Percentiles rank a stretch among this genome's conserved stretches.
phyloP scores from a whole-genome alignment of 2,329 filamentous ascomycete genomes.

The Penicillium thymicola region DNA sequence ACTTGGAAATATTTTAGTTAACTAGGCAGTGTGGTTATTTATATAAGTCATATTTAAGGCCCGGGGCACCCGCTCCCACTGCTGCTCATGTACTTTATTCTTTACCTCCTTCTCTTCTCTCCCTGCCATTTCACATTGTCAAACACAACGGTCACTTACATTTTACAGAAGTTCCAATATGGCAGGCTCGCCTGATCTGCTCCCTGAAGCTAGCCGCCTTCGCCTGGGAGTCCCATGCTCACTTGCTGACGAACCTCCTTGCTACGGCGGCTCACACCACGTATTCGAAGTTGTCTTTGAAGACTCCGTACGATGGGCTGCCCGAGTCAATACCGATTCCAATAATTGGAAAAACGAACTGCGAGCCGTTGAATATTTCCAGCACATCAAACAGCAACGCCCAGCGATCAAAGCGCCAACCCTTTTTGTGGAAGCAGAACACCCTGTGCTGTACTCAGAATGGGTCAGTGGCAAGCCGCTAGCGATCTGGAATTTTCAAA shows the following conservation, averaged over 20 bases:
- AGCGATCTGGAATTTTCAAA: slow-evolving; percentile 1
- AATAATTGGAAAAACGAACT: slow-evolving; percentile 6
- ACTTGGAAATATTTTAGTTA: too few species aligned
- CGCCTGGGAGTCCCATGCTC: slow-evolving; percentile 5
- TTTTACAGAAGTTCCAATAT: too few species aligned
- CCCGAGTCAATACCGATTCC: background rate
- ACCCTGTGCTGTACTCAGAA: slow-evolving; percentile 10
- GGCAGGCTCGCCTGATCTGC: too few species aligned
- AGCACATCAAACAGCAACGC: slow-evolving; percentile 3
- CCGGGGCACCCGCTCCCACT: too few species aligned
- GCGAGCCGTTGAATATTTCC: background rate
- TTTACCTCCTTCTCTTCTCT: too few species aligned
- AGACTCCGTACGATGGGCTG: slow-evolving; percentile 8
- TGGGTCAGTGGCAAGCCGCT: slow-evolving; percentile 7
- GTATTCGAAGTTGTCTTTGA: slow-evolving; percentile 9
- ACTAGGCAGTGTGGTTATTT: too few species aligned
- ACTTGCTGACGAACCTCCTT: background rate
- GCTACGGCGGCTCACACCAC: slow-evolving; percentile 2
- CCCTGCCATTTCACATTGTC: too few species aligned
- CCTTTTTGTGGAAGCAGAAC: background rate
- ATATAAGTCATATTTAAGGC: too few species aligned
- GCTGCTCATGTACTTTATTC: too few species aligned
- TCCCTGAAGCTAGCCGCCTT: slow-evolving; percentile 2
- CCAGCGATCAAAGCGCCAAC: slow-evolving; percentile 1
- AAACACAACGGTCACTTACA: too few species aligned